Conservation (phyloP, 1,284 basidiomycete genomes). For the Cryptococcus hybrid region DNA sequence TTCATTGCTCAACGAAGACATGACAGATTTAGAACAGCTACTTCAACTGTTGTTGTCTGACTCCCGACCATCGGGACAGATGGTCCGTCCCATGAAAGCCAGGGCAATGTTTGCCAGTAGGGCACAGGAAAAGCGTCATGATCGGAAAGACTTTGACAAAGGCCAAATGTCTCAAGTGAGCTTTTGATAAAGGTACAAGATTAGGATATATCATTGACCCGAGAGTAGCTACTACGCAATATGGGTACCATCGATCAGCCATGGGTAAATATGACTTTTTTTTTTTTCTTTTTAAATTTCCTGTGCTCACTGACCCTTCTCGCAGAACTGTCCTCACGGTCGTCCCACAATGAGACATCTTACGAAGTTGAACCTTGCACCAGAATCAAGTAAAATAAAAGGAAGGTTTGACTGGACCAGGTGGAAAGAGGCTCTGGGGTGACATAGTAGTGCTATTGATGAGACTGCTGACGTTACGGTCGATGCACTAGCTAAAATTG, state of each 20-base stretch:
- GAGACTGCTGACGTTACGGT: too few relatives aligned
- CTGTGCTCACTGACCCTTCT: neutral
- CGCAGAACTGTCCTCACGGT: conserved; percentile 88
- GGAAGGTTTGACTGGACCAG: conserved; percentile 25
- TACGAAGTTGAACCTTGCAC: conserved; percentile 27
- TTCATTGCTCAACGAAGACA: neutral
- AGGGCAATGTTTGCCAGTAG: conserved; percentile 94
- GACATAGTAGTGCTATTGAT: neutral
- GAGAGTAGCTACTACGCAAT: conserved; percentile 71
- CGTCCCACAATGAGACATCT: conserved; percentile 94
- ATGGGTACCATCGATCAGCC: conserved; percentile 97
- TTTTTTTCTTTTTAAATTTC: neutral
- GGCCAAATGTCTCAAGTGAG: conserved; percentile 57
- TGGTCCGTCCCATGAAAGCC: conserved; percentile 90
- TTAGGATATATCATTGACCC: neutral
- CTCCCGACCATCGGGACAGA: conserved; percentile 63
- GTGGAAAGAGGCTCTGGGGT: conserved; percentile 11
- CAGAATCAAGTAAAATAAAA: conserved; percentile 7
- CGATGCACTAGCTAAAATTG: too few relatives aligned
- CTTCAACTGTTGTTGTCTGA: conserved; percentile 73
- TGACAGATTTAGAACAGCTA: conserved; percentile 88
- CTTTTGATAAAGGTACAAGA: neutral
- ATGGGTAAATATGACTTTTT: conserved; percentile 55
- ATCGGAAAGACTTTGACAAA: conserved; percentile 78
- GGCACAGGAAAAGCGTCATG: conserved; percentile 96